phyloP scores from a whole-genome alignment of 2,329 filamentous ascomycete genomes.

The Cladosporium sphaerospermum region DNA sequence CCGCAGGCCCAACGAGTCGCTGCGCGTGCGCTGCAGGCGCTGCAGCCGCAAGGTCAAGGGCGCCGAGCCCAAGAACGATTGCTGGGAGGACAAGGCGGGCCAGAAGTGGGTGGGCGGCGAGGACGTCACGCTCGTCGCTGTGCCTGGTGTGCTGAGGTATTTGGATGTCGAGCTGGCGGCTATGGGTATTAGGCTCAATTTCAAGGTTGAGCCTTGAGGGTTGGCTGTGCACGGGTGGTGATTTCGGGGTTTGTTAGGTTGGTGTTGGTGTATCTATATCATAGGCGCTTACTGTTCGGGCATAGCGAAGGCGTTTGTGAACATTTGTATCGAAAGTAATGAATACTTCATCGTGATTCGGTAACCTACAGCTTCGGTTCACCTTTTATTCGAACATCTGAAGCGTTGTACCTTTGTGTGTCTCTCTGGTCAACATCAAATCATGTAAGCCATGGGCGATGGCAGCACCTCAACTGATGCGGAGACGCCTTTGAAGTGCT shows the following conservation, averaged over 20 bases:
- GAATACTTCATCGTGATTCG: background rate
- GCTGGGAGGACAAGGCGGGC: constrained; percentile 88
- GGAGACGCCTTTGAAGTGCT: background rate
- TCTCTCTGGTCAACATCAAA: background rate
- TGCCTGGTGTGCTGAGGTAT: constrained; percentile 87
- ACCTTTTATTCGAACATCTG: background rate
- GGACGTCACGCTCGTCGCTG: constrained; percentile 83
- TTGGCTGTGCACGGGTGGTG: background rate
- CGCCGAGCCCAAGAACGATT: constrained; percentile 44
- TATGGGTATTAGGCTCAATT: constrained; percentile 95
- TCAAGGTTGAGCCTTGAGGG: constrained; percentile 59
- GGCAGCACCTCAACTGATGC: background rate
- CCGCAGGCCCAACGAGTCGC: constrained; percentile 21
- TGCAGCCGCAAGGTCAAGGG: constrained; percentile 29
- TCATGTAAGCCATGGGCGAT: background rate
- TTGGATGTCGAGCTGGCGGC: constrained; percentile 91
- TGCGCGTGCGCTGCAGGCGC: constrained; percentile 29
- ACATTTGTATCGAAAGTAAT: background rate
- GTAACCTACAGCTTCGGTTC: too few species aligned
- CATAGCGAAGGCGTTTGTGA: constrained; percentile 10
- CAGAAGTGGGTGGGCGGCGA: constrained; percentile 80
- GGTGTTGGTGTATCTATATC: background rate
- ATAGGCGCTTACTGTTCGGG: constrained; percentile 1
- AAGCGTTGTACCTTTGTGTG: background rate
- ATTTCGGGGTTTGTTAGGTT: background rate